Base-by-base conservation (phyloP, 768 basidiomycete genomes). In the Tylopilus plumbeoviolaceoides region DNA sequence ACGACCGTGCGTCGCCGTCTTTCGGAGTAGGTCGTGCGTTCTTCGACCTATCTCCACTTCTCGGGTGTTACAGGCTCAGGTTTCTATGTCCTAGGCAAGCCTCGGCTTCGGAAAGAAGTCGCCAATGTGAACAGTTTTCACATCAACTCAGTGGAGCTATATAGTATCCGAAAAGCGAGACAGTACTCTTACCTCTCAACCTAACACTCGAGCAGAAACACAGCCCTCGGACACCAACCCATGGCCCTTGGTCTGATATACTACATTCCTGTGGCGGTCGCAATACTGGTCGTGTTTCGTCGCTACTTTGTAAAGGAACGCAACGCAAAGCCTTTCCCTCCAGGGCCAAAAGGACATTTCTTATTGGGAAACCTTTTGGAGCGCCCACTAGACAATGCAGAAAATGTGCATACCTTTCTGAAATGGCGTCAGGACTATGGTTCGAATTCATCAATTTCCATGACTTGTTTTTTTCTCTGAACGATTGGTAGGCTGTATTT, bases 301-400 rank as follows among this genome's bases (percentile, higher is more conserved):
- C 28, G 18, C 27, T 39, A 39, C 35, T 30, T 51, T 30, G 2
- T 23, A 1, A 20, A 28, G 36, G 36, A 44, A 39, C 27, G 27
- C 10, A 40, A 8, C 7, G 10, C 36, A 5, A 51, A 39, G 20
- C 27, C 14, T 28, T 25, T 45, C 27, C 50, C 50, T 17, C 50
- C 44, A n/a, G 50, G 50, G 4, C 50, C 50, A 20, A 51, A 51
- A 39, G 50, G 50, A 12, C 44, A 14, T 7, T 31, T 45, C 15
- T 35, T 51, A 25, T 9, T 45, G 10, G 28, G 44, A 14, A 51
- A 51, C 15, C 43, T 51, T 14, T 20, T 21, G 7, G 27, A 39
- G 7, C 36, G 28, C 27, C 36, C 36, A 20, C 27, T 12, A 15
- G 44, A 45, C 17, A 14, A 44, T 7, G 36, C 50, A 5, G 44